Conservation (phyloP, 139 green algal species). For the Ulvella scutata region DNA sequence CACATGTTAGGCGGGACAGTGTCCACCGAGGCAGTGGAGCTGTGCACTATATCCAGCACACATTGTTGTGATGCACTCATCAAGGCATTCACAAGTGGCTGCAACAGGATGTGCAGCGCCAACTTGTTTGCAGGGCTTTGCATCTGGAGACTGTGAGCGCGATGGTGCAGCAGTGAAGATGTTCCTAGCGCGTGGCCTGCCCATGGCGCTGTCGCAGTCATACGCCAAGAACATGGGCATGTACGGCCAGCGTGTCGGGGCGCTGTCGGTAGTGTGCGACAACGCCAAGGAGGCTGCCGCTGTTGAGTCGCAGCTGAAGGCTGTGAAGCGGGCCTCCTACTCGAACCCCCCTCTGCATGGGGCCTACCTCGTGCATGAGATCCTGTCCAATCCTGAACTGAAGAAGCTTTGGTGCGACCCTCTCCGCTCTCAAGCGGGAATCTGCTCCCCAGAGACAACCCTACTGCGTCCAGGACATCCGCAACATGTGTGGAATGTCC, state of each 20-base stretch:
- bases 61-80: no score
- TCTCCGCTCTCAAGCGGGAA: no score
- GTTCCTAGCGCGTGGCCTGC: constrained; percentile 61
- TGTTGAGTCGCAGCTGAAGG: constrained; percentile 51
- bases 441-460: no score
- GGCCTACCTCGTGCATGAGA: constrained; percentile 49
- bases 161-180: constrained; percentile 58
- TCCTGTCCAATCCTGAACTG: constrained; percentile 45
- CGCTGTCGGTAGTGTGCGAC: constrained; percentile 35
- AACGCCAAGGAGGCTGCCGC: constrained; percentile 14
- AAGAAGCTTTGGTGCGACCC: constrained; percentile 57
- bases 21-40: no score
- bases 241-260: constrained; percentile 57
- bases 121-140: constrained; percentile 56
- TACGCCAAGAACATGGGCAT: constrained; percentile 85
- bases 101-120: background rate
- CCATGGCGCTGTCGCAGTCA: constrained; percentile 35
- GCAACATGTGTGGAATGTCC: no score
- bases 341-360: constrained; percentile 65
- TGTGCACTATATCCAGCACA: no score
- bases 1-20: no score
- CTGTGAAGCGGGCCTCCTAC: constrained; percentile 55
- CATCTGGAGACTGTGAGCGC: constrained; percentile 58
- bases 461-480: no score
- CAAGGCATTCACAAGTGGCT: background rate